phyloP scores from a whole-genome alignment of 1,284 basidiomycete genomes.

The Rhizoctonia solani region DNA sequence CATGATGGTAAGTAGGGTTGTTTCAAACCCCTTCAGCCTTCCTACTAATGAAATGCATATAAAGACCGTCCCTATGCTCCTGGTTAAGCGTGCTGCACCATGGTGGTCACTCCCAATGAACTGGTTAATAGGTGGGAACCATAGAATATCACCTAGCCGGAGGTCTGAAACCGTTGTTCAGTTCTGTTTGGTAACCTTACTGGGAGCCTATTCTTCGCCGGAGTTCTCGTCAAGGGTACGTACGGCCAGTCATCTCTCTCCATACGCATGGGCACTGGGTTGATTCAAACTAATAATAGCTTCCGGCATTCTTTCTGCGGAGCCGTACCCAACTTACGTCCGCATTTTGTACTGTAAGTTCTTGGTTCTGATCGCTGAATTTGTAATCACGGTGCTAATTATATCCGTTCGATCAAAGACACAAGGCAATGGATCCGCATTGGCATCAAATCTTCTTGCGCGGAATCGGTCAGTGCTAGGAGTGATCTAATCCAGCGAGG shows the following conservation, averaged over 20 bases:
- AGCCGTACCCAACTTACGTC: constrained; percentile 62
- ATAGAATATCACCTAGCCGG: not conserved
- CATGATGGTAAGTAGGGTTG: constrained; percentile 60
- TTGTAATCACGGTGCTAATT: not conserved
- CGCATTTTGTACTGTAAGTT: constrained; percentile 58
- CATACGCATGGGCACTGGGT: not conserved
- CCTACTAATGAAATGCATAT: not conserved
- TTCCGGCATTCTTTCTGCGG: constrained; percentile 58
- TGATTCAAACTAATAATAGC: constrained; percentile 47
- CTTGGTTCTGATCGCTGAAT: constrained; percentile 16
- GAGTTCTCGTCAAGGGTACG: constrained; percentile 67
- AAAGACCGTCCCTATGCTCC: constrained; percentile 70
- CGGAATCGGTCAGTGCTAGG: constrained; percentile 56
- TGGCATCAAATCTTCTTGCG: constrained; percentile 78
- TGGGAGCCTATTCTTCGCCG: constrained; percentile 72
- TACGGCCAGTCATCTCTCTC: constrained; percentile 11
- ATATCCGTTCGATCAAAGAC: constrained; percentile 48
- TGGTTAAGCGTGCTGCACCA: constrained; percentile 61
- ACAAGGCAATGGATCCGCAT: constrained; percentile 64
- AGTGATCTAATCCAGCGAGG: not conserved
- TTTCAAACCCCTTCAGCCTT: not conserved
- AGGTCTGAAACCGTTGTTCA: constrained; percentile 41
- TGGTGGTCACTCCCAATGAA: constrained; percentile 70
- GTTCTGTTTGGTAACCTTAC: constrained; percentile 72
- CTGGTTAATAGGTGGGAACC: constrained; percentile 62